Evolutionary conservation across 163 green algal species (phyloP).

Genomic region (Trebouxia gelatinosa): DNA sequence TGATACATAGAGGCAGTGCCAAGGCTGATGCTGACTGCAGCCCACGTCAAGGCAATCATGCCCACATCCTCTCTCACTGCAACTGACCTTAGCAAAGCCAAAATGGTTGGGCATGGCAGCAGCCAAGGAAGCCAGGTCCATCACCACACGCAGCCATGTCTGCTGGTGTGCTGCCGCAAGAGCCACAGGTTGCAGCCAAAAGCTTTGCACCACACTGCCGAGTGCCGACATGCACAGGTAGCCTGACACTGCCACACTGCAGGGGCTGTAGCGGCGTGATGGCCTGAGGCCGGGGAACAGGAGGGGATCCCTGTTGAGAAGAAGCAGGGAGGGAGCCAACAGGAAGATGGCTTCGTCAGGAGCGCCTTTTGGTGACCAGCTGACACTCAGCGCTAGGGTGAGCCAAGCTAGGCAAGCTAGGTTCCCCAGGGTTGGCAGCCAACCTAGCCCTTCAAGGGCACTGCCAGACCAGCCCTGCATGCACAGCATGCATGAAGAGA

Average conservation of each 20-base stretch:
- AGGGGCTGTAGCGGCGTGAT: conserved; percentile 30
- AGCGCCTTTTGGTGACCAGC: conserved; percentile 64
- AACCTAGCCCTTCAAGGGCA: conserved; percentile 34
- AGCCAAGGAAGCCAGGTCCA: not conserved
- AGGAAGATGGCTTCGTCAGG: conserved; percentile 67
- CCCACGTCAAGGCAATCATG: no score
- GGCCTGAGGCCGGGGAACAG: conserved; percentile 31
- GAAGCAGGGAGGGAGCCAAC: conserved; percentile 85
- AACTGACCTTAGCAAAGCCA: not conserved
- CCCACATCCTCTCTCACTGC: not conserved
- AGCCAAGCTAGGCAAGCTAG: conserved; percentile 72
- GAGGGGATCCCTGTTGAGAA: conserved; percentile 61
- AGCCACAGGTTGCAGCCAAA: not conserved
- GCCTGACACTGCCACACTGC: not conserved
- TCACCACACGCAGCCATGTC: not conserved
- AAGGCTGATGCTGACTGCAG: no score
- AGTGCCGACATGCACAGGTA: not conserved
- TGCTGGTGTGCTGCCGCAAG: conserved; percentile 13
- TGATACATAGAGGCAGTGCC: not conserved
- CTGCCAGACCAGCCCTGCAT: conserved; percentile 39
- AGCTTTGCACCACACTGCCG: not conserved
- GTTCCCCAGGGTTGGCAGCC: conserved; percentile 66
- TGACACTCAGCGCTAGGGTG: conserved; percentile 63
- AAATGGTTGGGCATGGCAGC: not conserved
- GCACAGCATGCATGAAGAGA: not conserved